Base-by-base conservation (phyloP, 1,284 basidiomycete genomes). In the Ceratobasidium papillatum region DNA sequence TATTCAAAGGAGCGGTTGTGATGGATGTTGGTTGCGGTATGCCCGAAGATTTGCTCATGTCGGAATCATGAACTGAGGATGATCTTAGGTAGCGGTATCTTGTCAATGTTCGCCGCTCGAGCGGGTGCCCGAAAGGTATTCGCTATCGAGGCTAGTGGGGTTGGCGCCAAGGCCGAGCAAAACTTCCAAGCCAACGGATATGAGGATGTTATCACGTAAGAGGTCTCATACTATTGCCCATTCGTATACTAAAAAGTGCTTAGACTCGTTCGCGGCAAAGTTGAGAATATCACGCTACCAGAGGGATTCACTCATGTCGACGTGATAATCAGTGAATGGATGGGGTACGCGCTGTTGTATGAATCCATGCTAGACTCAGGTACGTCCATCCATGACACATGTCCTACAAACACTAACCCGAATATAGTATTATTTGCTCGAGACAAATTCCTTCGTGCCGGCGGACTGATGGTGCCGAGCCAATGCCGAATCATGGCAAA, bases 351-450 rank as follows among this genome's bases (percentile, higher is more conserved):
- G 43, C 85, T 96, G 30, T 86, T 98, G 27, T 99, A 99, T 82
- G 97, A 99, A 83, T 94, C 93, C 58, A 99, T 99, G 97, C 87
- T 99, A 30, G 96, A 98, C 81, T 98, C 95, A 0, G 97, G 69
- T 62, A 51, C 9, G 69, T 43, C 8, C 14, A 5, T 27, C 25
- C 27, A 4, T 7, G 7, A 12, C 8, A 30, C 22, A 22, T 32
- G 32, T 32, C 27, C 14, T 38, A n/a, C n/a, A 1, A 34, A n/a
- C 17, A 38, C 38, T 8, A 14, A n/a, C 4, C n/a, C 5, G 14
- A 1, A 17, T 17, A 34, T 38, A 72, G 69, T 72, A 9, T 34
- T 72, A 11, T 62, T 25, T 34, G 69, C 69, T 19, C 56, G 69
- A 25, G 58, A 72, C 56, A 72, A 72, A 45, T 72, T 51, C 22